phyloP scores from a whole-genome alignment of 139 green algal species.

The Mesotaenium endlicherianum region DNA sequence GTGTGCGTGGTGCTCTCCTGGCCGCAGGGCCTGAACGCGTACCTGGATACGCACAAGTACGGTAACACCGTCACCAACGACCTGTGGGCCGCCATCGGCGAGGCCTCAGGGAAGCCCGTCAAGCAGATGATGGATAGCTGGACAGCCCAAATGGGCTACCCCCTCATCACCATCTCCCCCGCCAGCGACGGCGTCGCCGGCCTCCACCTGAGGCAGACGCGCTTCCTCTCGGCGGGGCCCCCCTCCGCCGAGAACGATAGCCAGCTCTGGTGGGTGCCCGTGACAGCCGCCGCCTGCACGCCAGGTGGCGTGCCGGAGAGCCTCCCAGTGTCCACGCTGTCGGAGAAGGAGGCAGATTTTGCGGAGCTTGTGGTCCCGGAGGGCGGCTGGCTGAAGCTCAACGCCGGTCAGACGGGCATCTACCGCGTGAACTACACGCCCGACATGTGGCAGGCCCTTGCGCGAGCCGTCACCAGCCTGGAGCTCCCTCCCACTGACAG shows the following conservation, averaged over 20 bases:
- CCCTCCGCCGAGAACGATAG: constrained; percentile 30
- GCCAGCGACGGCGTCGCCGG: neutral
- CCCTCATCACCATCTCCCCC: constrained; percentile 48
- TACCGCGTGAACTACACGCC: constrained; percentile 52
- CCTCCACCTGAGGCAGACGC: constrained; percentile 22
- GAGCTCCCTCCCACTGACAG: constrained; percentile 25
- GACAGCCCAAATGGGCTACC: constrained; percentile 54
- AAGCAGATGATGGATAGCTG: constrained; percentile 50
- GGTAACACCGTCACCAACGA: constrained; percentile 52
- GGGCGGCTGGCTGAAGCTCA: constrained; percentile 70
- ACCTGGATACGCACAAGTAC: constrained; percentile 55
- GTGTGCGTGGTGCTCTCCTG: too few relatives aligned
- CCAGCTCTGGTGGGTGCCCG: constrained; percentile 49
- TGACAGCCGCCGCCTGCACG: constrained; percentile 5
- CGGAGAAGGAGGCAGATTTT: constrained; percentile 34
- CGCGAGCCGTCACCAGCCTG: constrained; percentile 15
- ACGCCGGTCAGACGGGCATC: constrained; percentile 60
- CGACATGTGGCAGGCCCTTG: constrained; percentile 28
- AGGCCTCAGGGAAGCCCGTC: constrained; percentile 54
- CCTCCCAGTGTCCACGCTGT: constrained; percentile 20
- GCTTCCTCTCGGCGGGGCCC: constrained; percentile 43
- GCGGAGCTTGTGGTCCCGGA: constrained; percentile 9
- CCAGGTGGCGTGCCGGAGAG: neutral
- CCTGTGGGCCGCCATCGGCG: constrained; percentile 49
- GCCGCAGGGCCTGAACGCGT: constrained; percentile 43